Base-by-base conservation (phyloP, 306 rosid species). In the Astragalus glycyphyllos region DNA sequence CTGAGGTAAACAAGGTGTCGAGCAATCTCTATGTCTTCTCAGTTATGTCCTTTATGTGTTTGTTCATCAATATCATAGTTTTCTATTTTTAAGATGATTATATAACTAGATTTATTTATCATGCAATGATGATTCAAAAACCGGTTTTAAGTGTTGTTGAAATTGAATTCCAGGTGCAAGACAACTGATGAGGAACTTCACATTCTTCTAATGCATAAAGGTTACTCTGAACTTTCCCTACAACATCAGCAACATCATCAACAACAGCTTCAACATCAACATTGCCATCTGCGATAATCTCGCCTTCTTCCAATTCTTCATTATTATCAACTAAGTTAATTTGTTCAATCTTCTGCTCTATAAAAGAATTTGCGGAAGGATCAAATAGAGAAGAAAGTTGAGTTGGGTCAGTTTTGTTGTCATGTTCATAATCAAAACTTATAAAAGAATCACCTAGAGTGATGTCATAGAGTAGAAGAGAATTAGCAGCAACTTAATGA, bases 381-480 rank as follows among this genome's bases (percentile, higher is more conserved):
- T 26, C 31, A 26, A 26, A 26, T 26, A 26, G 3, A 3, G 31
- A 26, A 26, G 31, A 2, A 26, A 26, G 31, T 26, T 26, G 31
- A 26, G 12, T 29, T 2, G 80, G 71, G 23, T 55, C 59, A 55
- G 11, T 10, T 20, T 38, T 63, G 4, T 40, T 10, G 16, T 48
- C 65, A 9, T 71, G 78, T 5, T 80, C 77, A 3, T 87, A 86
- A 11, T 90, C 89, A 26, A 78, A 87, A 75, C 85, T 87, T 8
- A 84, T 74, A 35, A 87, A 84, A 0, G 93, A 85, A 80, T 87
- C 96, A 0, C 72, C 86, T 35, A 85, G 71, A 20, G 88, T 63
- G 29, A 76, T 31, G 17, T 82, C 89, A 23, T 69, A 73, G 63
- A 74, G 65, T 38, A 60, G 79, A 42, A 14, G 4, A 5, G 75